A percentile compares a stretch with the other conserved stretches of the same genome.
phyloP scores from a whole-genome alignment of 495 filamentous ascomycete genomes.

The Hypoxylon fuscum region DNA sequence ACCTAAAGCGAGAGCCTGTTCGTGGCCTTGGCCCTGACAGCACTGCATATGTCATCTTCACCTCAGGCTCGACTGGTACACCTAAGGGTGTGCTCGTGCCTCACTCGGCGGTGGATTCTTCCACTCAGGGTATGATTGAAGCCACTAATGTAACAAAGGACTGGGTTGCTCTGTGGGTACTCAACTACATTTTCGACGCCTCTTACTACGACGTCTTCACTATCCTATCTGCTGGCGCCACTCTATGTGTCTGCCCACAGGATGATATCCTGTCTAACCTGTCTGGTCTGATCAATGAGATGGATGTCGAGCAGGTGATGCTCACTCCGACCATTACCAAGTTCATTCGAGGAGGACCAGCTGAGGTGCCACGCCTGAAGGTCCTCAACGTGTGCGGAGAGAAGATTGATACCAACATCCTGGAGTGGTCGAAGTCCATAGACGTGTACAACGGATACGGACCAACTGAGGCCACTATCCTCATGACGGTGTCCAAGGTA shows the following conservation, averaged over 20 bases:
- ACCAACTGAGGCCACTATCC: conserved; percentile 41
- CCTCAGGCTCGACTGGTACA: conserved; percentile 76
- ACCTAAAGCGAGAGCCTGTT: neutral
- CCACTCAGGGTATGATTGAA: conserved; percentile 82
- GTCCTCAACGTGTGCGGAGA: conserved; percentile 87
- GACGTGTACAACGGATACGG: conserved; percentile 67
- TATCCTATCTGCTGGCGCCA: conserved; percentile 76
- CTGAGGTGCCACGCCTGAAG: conserved; percentile 75
- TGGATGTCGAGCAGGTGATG: conserved; percentile 77
- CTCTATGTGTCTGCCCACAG: conserved; percentile 72
- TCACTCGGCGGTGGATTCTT: conserved; percentile 79
- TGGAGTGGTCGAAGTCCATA: conserved; percentile 70
- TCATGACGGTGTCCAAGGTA: conserved; percentile 23
- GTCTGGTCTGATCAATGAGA: conserved; percentile 79
- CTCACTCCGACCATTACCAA: conserved; percentile 87
- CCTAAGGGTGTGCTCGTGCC: conserved; percentile 83
- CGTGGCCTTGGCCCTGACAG: conserved; percentile 37
- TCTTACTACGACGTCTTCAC: conserved; percentile 88
- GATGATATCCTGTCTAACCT: conserved; percentile 79
- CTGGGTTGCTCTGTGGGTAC: conserved; percentile 78
- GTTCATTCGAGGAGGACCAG: conserved; percentile 64
- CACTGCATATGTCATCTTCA: conserved; percentile 62
- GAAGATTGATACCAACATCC: conserved; percentile 74
- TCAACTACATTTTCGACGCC: conserved; percentile 74
- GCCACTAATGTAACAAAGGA: conserved; percentile 71